phyloP scores from a whole-genome alignment of 495 filamentous ascomycete species.

The Penicillium ucsense region DNA sequence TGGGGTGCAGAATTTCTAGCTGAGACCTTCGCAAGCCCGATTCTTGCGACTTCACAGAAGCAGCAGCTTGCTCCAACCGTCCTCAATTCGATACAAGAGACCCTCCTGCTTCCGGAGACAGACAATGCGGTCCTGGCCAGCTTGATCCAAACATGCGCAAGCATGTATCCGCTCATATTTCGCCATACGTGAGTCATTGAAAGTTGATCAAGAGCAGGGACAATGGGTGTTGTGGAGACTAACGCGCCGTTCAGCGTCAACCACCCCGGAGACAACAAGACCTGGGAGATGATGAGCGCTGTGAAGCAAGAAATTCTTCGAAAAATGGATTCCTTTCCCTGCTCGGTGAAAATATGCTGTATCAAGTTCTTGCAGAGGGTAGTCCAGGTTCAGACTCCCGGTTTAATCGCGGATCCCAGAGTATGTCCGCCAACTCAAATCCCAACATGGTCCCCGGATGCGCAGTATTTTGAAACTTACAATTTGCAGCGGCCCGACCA shows the following conservation, averaged over 20 bases:
- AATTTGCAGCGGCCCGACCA: constrained; percentile 58
- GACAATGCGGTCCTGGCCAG: constrained; percentile 68
- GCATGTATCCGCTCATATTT: constrained; percentile 84
- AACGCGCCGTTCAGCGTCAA: constrained; percentile 53
- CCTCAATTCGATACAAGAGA: constrained; percentile 61
- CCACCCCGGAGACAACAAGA: constrained; percentile 64
- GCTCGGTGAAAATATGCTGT: constrained; percentile 78
- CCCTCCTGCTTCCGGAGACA: constrained; percentile 61
- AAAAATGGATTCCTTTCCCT: constrained; percentile 74
- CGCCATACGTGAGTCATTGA: constrained; percentile 73
- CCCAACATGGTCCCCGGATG: constrained; percentile 16
- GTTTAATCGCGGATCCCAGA: constrained; percentile 71
- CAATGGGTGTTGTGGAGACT: constrained; percentile 12
- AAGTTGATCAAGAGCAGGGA: neutral
- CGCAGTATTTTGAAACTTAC: neutral
- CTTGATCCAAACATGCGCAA: constrained; percentile 74
- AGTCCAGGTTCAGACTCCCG: constrained; percentile 82
- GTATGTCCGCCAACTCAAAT: constrained; percentile 39
- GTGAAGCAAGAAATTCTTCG: constrained; percentile 84
- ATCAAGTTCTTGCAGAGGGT: constrained; percentile 95
- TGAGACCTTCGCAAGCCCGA: constrained; percentile 86
- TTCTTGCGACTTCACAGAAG: constrained; percentile 62
- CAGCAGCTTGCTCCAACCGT: constrained; percentile 61
- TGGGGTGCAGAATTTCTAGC: constrained; percentile 97
- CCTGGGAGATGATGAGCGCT: constrained; percentile 78